Conservation (phyloP, 2,329 filamentous ascomycete genomes). For the Cercospora brassicicola region DNA sequence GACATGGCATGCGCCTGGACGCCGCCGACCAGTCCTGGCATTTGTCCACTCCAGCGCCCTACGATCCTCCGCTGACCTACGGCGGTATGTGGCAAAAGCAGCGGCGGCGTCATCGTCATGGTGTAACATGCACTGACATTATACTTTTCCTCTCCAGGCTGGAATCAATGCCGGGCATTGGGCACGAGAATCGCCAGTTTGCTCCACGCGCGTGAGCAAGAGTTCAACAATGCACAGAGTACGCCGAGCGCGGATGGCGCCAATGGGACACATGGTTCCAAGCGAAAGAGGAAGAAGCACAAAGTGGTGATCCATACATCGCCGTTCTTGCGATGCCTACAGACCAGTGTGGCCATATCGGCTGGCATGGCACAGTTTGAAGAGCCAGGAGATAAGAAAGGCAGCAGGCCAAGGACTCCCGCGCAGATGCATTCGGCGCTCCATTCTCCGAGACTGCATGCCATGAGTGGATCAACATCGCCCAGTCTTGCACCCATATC, state of each 20-base stretch:
- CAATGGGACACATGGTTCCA: conserved; percentile 10
- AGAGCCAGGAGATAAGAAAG: conserved; percentile 36
- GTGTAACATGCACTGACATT: background rate
- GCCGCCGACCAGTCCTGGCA: conserved; percentile 95
- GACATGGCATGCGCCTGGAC: conserved; percentile 91
- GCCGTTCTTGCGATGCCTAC: conserved; percentile 89
- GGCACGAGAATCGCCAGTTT: conserved; percentile 82
- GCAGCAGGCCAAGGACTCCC: conserved; percentile 32
- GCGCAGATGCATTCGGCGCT: conserved; percentile 33
- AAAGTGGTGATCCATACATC: conserved; percentile 86
- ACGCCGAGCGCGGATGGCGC: conserved; percentile 20
- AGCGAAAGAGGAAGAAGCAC: conserved; percentile 58
- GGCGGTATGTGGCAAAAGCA: conserved; percentile 45
- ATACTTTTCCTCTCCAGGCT: conserved; percentile 54
- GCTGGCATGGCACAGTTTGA: conserved; percentile 75
- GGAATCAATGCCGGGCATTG: conserved; percentile 79
- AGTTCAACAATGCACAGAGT: conserved; percentile 41
- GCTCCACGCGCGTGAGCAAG: conserved; percentile 52
- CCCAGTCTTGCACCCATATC: conserved; percentile 38
- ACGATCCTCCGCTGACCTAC: conserved; percentile 93
- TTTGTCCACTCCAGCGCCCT: conserved; percentile 85
- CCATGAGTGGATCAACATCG: conserved; percentile 30
- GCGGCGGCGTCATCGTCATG: background rate
- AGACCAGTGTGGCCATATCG: conserved; percentile 85
- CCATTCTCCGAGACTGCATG: conserved; percentile 37